Conservation (phyloP, 2,329 filamentous ascomycete genomes). For the Fusarium sp. region DNA sequence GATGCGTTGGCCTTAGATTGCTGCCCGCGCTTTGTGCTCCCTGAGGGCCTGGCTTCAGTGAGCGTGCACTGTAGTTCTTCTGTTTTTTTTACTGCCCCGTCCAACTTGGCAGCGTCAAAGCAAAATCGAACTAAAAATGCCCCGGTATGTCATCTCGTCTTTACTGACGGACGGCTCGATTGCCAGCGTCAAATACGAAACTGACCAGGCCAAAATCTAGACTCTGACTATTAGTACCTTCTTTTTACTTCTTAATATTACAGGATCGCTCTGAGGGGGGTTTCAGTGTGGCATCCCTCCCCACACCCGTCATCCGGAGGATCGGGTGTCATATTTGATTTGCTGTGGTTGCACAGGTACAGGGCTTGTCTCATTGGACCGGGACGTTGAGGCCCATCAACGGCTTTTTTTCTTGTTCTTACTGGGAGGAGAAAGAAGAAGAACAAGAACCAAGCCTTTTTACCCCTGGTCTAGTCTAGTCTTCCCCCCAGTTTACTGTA, state of each 20-base stretch:
- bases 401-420: conserved; percentile 9
- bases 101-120: conserved; percentile 7
- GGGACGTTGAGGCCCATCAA: conserved; percentile 22
- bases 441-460: conserved; percentile 13
- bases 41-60: background rate
- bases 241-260: conserved; percentile 25
- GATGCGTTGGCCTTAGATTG: conserved; percentile 8
- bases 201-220: conserved; percentile 13
- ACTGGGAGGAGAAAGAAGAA: background rate
- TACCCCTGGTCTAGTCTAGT: conserved; percentile 29
- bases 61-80: background rate
- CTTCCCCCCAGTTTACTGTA: too few species aligned
- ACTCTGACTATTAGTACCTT: background rate
- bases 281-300: conserved; percentile 40
- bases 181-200: conserved; percentile 26
- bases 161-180: conserved; percentile 2
- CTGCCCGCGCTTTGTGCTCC: conserved; percentile 9
- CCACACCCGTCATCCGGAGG: conserved; percentile 28
- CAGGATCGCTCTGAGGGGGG: conserved; percentile 25
- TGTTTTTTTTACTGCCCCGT: background rate
- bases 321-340: conserved; percentile 17
- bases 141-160: conserved; percentile 40
- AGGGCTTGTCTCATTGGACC: conserved; percentile 19
- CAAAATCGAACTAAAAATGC: background rate
- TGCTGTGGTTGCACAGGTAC: background rate